Conservation (phyloP, 345 rosid genomes). For the Boechera divaricarpa region DNA sequence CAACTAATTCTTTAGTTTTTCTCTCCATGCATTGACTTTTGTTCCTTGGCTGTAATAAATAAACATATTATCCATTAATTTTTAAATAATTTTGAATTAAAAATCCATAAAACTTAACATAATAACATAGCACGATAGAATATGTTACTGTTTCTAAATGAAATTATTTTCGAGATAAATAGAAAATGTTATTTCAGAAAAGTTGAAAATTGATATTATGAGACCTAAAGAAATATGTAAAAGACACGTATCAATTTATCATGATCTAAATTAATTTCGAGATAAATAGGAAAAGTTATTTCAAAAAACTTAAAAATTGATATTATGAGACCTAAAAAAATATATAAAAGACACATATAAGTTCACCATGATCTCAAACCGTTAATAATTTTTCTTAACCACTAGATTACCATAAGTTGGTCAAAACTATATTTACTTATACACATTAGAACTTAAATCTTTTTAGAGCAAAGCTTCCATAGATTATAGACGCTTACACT, state of each 20-base stretch:
- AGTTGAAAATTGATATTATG: not conserved
- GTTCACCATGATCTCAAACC: not conserved
- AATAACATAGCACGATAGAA: not conserved
- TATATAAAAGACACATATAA: not conserved
- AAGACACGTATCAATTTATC: no score
- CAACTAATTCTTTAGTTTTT: not conserved
- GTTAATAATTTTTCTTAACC: not conserved
- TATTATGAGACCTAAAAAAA: not conserved
- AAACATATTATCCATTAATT: not conserved
- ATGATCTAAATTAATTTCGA: no score
- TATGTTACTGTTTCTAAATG: not conserved
- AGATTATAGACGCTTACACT: not conserved
- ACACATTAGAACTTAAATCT: not conserved
- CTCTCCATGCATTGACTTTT: slow-evolving; percentile 32
- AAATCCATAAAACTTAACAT: not conserved
- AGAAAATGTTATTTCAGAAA: not conserved
- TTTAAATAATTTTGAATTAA: not conserved
- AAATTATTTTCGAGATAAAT: not conserved
- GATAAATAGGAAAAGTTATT: no score
- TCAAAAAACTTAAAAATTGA: no score
- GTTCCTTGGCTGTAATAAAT: slow-evolving; percentile 7
- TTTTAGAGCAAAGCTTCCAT: not conserved
- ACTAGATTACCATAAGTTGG: not conserved
- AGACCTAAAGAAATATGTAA: not conserved
- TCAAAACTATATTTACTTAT: not conserved